Evolutionary conservation across 495 filamentous ascomycete genomes (phyloP).

Genomic region (Lepraria neglecta): DNA sequence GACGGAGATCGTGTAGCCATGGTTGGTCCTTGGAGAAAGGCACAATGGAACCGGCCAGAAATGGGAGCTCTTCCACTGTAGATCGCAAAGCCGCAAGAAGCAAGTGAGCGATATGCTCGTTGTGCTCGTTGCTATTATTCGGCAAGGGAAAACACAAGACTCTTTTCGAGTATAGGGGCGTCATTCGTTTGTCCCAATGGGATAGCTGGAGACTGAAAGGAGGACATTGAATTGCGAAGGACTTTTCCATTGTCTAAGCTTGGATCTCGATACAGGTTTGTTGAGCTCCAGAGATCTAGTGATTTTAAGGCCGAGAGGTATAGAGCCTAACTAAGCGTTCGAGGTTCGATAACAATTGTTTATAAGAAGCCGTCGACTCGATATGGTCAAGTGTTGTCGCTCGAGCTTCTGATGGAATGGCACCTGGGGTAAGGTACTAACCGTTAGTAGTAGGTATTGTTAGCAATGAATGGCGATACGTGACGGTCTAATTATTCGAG

Average conservation of each 20-base stretch:
- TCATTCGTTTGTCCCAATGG: conserved; percentile 9
- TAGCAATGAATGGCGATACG: no score
- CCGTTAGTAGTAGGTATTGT: neutral
- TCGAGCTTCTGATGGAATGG: neutral
- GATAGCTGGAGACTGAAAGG: conserved; percentile 11
- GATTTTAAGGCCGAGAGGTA: neutral
- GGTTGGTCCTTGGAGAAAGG: conserved; percentile 1
- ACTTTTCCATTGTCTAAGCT: neutral
- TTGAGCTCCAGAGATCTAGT: neutral
- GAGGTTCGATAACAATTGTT: neutral
- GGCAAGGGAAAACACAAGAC: conserved; percentile 4
- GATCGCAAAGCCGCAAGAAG: conserved; percentile 7
- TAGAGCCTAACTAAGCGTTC: neutral
- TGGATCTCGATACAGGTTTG: neutral
- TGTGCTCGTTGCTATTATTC: conserved; percentile 4
- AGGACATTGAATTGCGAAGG: conserved; percentile 2
- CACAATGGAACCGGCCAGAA: conserved; percentile 16
- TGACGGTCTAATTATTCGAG: no score
- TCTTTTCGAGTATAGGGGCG: conserved; percentile 3
- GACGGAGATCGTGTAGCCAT: conserved; percentile 4
- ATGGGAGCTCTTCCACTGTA: conserved; percentile 14
- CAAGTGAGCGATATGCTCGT: conserved; percentile 1
- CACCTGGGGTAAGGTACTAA: neutral
- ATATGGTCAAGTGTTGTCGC: neutral
- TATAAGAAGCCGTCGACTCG: neutral